phyloP scores from a whole-genome alignment of 2,329 filamentous ascomycete genomes.

The Beauveria australis region DNA sequence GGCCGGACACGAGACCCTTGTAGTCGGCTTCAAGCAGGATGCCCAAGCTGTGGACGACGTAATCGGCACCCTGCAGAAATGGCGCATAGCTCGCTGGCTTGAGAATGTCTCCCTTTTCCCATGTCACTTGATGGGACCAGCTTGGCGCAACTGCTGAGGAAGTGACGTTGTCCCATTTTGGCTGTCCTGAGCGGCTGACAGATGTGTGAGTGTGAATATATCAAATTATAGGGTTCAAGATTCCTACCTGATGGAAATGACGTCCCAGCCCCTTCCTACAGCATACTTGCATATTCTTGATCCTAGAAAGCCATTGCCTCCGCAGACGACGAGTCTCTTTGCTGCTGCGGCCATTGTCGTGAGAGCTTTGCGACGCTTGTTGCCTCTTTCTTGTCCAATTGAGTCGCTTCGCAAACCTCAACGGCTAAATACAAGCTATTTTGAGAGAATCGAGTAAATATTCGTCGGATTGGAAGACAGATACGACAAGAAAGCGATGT shows the following conservation, averaged over 20 bases:
- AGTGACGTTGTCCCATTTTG: conserved; percentile 75
- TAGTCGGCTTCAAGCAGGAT: conserved; percentile 97
- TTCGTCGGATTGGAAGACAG: background rate
- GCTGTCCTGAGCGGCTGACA: conserved; percentile 76
- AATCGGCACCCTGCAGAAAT: conserved; percentile 68
- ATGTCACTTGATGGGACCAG: conserved; percentile 77
- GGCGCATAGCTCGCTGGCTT: conserved; percentile 70
- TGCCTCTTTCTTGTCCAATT: background rate
- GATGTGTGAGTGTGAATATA: background rate
- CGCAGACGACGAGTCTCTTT: conserved; percentile 83
- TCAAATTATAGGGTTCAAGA: background rate
- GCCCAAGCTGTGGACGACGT: conserved; percentile 90
- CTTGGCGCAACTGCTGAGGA: conserved; percentile 59
- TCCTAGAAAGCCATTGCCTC: conserved; percentile 88
- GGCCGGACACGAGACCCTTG: conserved; percentile 80
- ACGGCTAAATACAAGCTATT: too few relatives aligned
- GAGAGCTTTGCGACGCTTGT: conserved; percentile 3
- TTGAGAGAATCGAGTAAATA: background rate
- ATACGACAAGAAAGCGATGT: background rate
- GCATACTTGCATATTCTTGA: conserved; percentile 85
- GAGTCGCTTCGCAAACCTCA: conserved; percentile 13
- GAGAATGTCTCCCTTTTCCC: conserved; percentile 84
- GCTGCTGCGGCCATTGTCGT: conserved; percentile 42
- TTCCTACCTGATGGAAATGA: conserved; percentile 78
- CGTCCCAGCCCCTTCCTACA: conserved; percentile 77